Percentiles rank a stretch among this genome's conserved stretches.
Evolutionary conservation across 2,329 filamentous ascomycete species (phyloP).

Genomic region (Alternaria tenuissima): DNA sequence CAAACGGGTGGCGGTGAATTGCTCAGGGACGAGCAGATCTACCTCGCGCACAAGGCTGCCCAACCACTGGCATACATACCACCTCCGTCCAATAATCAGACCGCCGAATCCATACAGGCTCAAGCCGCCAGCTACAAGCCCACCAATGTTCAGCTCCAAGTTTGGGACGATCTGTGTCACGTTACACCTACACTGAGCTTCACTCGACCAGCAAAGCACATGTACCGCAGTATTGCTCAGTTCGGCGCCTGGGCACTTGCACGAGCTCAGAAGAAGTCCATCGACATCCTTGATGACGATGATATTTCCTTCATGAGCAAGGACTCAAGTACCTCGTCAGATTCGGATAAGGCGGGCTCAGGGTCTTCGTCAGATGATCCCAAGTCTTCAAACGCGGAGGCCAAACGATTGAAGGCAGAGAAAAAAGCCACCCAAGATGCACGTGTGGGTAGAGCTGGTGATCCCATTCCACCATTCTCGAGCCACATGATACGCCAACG

Average conservation of each 20-base stretch:
- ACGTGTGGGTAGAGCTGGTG: conserved; percentile 83
- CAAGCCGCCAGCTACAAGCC: conserved; percentile 76
- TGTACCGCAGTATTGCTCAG: conserved; percentile 91
- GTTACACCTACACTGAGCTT: conserved; percentile 93
- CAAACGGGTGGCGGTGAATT: conserved; percentile 89
- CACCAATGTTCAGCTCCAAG: conserved; percentile 91
- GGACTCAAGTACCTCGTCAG: conserved; percentile 51
- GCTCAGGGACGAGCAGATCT: conserved; percentile 92
- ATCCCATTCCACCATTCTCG: conserved; percentile 79
- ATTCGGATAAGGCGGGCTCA: conserved; percentile 20
- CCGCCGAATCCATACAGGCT: conserved; percentile 67
- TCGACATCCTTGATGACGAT: conserved; percentile 84
- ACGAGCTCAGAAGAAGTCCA: conserved; percentile 77
- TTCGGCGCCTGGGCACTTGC: conserved; percentile 93
- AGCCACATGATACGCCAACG: conserved; percentile 92
- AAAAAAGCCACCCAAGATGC: conserved; percentile 19
- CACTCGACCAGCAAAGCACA: conserved; percentile 93
- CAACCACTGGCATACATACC: conserved; percentile 81
- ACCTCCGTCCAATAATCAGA: conserved; percentile 47
- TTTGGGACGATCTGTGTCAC: conserved; percentile 96
- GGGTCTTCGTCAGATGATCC: conserved; percentile 37
- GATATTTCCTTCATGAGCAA: conserved; percentile 76
- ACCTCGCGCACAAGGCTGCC: conserved; percentile 92
- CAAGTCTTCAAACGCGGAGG: conserved; percentile 20
- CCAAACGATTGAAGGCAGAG: conserved; percentile 26